phyloP scores from a whole-genome alignment of 495 filamentous ascomycete species.

The Aspergillus steynii region DNA sequence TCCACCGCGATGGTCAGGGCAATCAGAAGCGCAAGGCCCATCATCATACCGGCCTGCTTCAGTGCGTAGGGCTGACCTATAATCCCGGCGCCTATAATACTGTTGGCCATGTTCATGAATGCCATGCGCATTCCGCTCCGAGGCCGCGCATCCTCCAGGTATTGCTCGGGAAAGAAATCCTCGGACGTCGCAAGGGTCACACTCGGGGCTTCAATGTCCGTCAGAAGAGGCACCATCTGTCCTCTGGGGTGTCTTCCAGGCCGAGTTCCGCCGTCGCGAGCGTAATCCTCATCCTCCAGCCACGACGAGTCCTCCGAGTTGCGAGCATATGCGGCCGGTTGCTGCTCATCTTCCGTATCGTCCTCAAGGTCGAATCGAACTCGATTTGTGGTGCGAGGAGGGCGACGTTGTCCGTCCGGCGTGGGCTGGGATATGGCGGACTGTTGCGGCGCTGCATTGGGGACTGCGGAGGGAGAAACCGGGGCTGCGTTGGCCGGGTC shows the following conservation, averaged over 20 bases:
- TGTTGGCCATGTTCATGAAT: constrained; percentile 99
- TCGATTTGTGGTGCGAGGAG: constrained; percentile 77
- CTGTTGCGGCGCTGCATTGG: constrained; percentile 30
- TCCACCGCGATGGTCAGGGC: constrained; percentile 80
- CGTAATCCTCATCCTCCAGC: constrained; percentile 61
- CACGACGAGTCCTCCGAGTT: constrained; percentile 47
- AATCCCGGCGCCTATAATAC: constrained; percentile 96
- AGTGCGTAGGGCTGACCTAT: constrained; percentile 98
- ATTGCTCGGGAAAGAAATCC: constrained; percentile 59
- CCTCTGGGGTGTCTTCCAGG: constrained; percentile 27
- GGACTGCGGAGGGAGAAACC: constrained; percentile 14
- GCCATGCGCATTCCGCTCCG: constrained; percentile 66
- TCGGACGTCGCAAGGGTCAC: constrained; percentile 73
- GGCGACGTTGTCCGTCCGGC: constrained; percentile 50
- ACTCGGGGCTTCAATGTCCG: constrained; percentile 82
- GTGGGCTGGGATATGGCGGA: constrained; percentile 47
- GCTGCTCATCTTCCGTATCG: constrained; percentile 32
- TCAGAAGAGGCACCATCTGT: constrained; percentile 73
- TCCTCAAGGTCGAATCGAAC: constrained; percentile 83
- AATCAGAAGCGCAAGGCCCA: constrained; percentile 76
- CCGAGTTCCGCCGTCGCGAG: constrained; percentile 26
- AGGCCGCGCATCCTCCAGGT: constrained; percentile 60
- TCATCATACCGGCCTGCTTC: constrained; percentile 79
- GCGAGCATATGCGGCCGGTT: constrained; percentile 36
- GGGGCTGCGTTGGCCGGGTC: constrained; percentile 19